These are phyloP conservation scores for Clitocybe nebularis DNA, from an alignment of 1,284 basidiomycete genomes.

Conservation along the genomic window DNA sequence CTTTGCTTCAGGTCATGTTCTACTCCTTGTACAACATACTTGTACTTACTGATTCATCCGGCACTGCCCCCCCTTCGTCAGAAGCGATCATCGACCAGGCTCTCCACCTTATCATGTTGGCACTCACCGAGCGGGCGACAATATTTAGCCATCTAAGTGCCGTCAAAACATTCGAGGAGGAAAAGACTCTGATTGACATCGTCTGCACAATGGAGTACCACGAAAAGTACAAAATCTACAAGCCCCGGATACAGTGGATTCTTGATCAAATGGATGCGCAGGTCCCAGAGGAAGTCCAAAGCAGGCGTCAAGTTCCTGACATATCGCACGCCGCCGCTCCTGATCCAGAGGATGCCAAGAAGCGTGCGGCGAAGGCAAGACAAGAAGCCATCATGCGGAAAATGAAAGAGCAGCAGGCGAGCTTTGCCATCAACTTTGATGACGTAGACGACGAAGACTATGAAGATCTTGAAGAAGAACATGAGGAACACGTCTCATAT, in stretches of 20 bases:
- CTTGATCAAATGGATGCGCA: conserved; percentile 55
- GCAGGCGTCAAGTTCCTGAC: conserved; percentile 42
- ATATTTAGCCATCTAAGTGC: conserved; percentile 60
- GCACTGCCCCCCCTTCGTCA: conserved; percentile 62
- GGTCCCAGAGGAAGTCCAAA: conserved; percentile 53
- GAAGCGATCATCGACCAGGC: conserved; percentile 90
- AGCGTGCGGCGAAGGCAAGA: conserved; percentile 77
- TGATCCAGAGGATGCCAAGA: conserved; percentile 68
- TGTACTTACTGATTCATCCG: conserved; percentile 52
- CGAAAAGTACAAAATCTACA: conserved; percentile 69
- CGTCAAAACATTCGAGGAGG: conserved; percentile 51
- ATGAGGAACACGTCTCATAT: conserved; percentile 54
- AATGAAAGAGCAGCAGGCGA: conserved; percentile 89
- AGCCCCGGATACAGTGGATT: conserved; percentile 72
- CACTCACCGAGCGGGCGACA: conserved; percentile 62
- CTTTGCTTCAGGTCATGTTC: conserved; percentile 74
- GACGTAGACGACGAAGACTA: conserved; percentile 62
- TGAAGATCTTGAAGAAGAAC: conserved; percentile 45
- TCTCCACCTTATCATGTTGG: conserved; percentile 83
- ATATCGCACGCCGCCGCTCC: conserved; percentile 28
- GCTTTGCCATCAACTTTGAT: conserved; percentile 76
- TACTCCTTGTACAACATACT: conserved; percentile 71
- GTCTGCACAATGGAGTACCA: conserved; percentile 75
- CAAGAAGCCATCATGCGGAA: conserved; percentile 90
- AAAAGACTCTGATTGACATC: conserved; percentile 65